Base-by-base conservation (phyloP, 305 asterid species). In the Fraxinus dipetala region DNA sequence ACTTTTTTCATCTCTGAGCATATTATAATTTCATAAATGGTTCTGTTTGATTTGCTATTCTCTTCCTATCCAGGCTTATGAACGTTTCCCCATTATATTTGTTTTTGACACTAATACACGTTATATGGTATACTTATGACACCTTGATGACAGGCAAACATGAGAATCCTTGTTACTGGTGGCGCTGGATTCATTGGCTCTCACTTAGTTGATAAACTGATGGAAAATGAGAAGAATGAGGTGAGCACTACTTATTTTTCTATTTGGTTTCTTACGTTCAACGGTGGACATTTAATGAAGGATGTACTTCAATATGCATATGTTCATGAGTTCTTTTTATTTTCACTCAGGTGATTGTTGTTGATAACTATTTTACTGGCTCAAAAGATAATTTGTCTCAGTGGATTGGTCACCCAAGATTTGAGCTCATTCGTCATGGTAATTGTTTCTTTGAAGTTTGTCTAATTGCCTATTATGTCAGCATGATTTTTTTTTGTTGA, bases 351-450 rank as follows among this genome's bases (percentile, higher is more conserved):
- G 97, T 96, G 76, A 88, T 96, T 87, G 99, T 96, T 77, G 98
- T 85, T 76, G 99, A 96, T 85, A 96, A 96, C 82, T 96, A 90
- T 83, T 96, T 96, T 85, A 96, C 99, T 76, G 98, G 99, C 67
- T 93, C 97, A 26, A 96, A 94, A 82, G 99, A 96, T 84, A 96
- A 96, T 87, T 87, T 96, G 76, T 90, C 78, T 82, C 94, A 91
- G 79, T 96, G 99, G 99, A 92, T 96, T 56, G 99, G 98, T 70
- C 99, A 96, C 84, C 98, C 99, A 13, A 91, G 98, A 87, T 96
- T 96, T 79, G 99, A 94, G 92, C 97, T 96, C 78, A 91, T 94
- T 85, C 98, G 99, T 59, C 99, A 96, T 80, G 99, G 99, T 96
- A 87, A 10, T 32, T 72, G 75, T 59, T 80, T 80, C 28, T 40